A percentile compares a stretch with the other conserved stretches of the same genome.
Evolutionary conservation across 257 asterid genomes (phyloP).

Genomic region (Gardenia jasminoides): DNA sequence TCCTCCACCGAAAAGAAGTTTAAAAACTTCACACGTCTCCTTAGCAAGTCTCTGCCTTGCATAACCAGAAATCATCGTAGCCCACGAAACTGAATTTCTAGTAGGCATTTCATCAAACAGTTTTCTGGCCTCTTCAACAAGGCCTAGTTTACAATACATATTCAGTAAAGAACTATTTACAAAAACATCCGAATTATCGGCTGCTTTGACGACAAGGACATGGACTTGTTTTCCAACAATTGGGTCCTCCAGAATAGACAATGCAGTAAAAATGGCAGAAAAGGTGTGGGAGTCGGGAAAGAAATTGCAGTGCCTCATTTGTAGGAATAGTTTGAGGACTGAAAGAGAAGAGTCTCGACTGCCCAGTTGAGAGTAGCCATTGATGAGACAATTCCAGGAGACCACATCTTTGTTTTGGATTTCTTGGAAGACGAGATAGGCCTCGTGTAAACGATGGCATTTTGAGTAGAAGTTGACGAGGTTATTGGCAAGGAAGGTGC

Average conservation of each 20-base stretch:
- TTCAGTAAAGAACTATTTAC: conserved; percentile 65
- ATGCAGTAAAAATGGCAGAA: conserved; percentile 60
- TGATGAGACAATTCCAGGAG: conserved; percentile 79
- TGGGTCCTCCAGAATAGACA: conserved; percentile 38
- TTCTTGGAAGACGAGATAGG: conserved; percentile 52
- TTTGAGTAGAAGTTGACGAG: conserved; percentile 74
- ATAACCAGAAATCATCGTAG: conserved; percentile 81
- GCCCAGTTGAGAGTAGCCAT: conserved; percentile 56
- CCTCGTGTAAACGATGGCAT: conserved; percentile 53
- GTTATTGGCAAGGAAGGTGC: conserved; percentile 47
- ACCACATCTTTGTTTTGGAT: conserved; percentile 47
- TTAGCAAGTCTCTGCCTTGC: conserved; percentile 45
- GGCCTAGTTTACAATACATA: conserved; percentile 55
- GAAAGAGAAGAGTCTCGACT: conserved; percentile 37
- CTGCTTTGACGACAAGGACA: conserved; percentile 43
- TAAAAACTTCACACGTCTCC: conserved; percentile 59
- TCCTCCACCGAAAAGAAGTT: conserved; percentile 32
- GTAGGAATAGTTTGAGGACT: conserved; percentile 47
- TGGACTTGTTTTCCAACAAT: conserved; percentile 52
- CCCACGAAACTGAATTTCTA: conserved; percentile 75
- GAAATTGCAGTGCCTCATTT: conserved; percentile 39
- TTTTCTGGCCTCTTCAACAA: conserved; percentile 45
- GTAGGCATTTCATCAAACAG: conserved; percentile 77
- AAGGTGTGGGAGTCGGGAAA: conserved; percentile 73
- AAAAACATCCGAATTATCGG: conserved; percentile 47